Base-by-base conservation (phyloP, 1,284 basidiomycete species). In the Moesziomyces parantarcticus region DNA sequence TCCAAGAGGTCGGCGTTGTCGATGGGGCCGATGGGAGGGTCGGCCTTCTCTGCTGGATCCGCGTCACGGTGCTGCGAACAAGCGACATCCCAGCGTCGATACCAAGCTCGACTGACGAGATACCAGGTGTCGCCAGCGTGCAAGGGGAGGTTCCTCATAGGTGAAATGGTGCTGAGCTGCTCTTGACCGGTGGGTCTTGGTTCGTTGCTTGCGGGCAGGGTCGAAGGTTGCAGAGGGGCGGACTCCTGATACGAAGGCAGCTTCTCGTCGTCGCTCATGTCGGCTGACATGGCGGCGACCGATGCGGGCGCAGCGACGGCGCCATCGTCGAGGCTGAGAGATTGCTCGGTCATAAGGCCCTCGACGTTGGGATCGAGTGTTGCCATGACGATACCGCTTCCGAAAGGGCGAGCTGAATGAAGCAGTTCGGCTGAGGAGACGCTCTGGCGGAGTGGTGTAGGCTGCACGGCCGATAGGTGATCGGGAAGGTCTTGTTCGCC, bases 71-170 rank as follows among this genome's bases (percentile, higher is more conserved):
- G 84, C 25, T 90, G 90, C 0, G 88, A 87, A 78, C 89, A 90
- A 9, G 91, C 91, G 71, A 88, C 88, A 67, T 87, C 85, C 90
- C 91, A 94, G 14, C 88, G 88, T 51, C 87, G 88, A 85, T 88
- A 91, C 93, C 93, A 95, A 14, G 80, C 76, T 48, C 87, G 84
- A 29, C 89, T 87, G 32, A 94, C 86, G 51, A 95, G 85, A 84
- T 89, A 93, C 92, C 92, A 95, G 3, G 87, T 89, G 55, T 93
- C 88, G 41, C 90, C 91, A 18, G 72, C 61, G 32, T 50, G 54
- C 87, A 93, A 88, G 45, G 70, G 53, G 4, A 51, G 56, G 14
- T 73, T 73, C 58, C 64, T 73, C 64, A 73, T 67, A 9, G 70
- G 70, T 26, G 57, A 48, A 18, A 73, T 64, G 23, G 34, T 42